phyloP scores from a whole-genome alignment of 2,329 filamentous ascomycete genomes.

The Blumeria hordei region DNA sequence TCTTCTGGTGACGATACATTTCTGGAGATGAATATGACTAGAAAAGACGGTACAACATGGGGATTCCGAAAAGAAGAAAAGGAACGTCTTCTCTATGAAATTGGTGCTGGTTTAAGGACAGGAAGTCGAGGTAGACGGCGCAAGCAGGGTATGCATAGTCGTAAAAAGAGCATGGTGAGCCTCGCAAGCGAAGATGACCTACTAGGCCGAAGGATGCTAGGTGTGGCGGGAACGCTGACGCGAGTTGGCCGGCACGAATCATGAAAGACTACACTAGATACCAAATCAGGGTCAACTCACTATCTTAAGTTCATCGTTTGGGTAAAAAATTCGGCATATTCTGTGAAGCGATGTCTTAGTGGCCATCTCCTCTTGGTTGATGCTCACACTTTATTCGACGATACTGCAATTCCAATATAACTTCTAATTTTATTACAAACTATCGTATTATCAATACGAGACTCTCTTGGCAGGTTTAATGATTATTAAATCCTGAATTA shows the following conservation, averaged over 20 bases:
- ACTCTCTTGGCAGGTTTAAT: no score
- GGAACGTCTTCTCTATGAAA: conserved; percentile 11
- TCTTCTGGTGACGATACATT: conserved; percentile 44
- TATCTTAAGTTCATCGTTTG: no score
- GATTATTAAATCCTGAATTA: no score
- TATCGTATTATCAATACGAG: no score
- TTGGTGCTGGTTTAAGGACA: background rate
- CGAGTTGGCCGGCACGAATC: conserved; percentile 13
- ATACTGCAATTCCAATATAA: no score
- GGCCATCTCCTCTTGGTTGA: no score
- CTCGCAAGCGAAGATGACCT: conserved; percentile 31
- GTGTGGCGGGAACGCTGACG: conserved; percentile 26
- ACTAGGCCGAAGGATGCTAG: conserved; percentile 28
- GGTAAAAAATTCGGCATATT: no score
- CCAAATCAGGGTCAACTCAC: no score
- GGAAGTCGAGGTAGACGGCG: background rate
- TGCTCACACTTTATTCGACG: no score
- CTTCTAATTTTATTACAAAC: no score
- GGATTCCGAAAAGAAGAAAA: conserved; percentile 8
- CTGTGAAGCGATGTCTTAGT: no score
- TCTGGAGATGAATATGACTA: conserved; percentile 51
- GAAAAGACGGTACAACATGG: conserved; percentile 6
- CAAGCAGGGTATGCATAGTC: conserved; percentile 14
- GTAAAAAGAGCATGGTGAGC: conserved; percentile 22
- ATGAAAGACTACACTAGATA: background rate